Base-by-base conservation (phyloP, 371 early-diverging fungal species). In the Haplosporangium sp. region DNA sequence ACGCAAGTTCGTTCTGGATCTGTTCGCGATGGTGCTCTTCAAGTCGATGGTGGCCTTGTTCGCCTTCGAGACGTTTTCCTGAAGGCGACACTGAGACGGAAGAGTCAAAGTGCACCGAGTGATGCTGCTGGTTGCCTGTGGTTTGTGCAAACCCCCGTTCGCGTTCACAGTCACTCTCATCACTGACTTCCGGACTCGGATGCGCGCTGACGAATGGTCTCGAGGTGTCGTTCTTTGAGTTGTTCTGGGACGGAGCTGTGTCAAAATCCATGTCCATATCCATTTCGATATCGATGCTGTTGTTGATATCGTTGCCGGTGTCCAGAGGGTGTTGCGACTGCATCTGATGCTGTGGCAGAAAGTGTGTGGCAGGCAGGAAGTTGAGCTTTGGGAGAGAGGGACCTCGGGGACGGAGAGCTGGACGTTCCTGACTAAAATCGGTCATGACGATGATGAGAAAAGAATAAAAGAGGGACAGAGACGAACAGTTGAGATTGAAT, bases 141-240 rank as follows among this genome's bases (percentile, higher is more conserved):
- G 43, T 52, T 55, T 54, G 67, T 45, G 55, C 40, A 51, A 41
- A 46, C n/a, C 48, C 23, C 14, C 40, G 55, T 6, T 42, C 60
- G 20, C 46, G 71, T n/a, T 76, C 76, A 56, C 54, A 38, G 47
- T 76, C 76, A 37, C 70, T 69, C 14, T 74, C 75, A 46, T 76
- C 76, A 40, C 76, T 76, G 10, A 71, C 51, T 41, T 76, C 73
- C 8, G 79, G 79, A 18, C 73, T 72, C 12, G 79, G 72, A 14
- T 77, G 72, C 16, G 72, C 68, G 42, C 72, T 71, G n/a, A 72
- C 59, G 45, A 68, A 77, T 9, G 67, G 67, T 48, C 62, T 40
- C 8, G 62, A 21, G 18, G 57, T 38, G 40, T 59, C 50, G 23
- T 21, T 45, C 43, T 40, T 21, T 16, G 55, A 0, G 37, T 48